Evolutionary conservation across 2,329 filamentous ascomycete species (phyloP), one percentile per base, ranked within the genome.

Genomic region (Plenodomus tracheiphilus): DNA sequence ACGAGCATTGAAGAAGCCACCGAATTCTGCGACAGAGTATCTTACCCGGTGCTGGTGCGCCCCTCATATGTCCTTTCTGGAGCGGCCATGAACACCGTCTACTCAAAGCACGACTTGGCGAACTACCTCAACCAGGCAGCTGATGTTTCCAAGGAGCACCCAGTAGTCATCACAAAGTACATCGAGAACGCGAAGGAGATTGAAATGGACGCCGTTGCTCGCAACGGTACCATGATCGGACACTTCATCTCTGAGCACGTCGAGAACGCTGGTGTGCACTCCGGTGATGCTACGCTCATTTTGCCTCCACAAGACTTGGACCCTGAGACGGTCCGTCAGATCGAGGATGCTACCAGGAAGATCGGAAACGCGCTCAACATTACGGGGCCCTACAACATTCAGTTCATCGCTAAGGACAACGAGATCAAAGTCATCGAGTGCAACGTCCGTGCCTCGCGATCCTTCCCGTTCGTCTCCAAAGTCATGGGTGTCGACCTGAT

Each of bases 401-500:
- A 99, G 73, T 97, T 99, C 78, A 99, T 99, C 66, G 94, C 94
- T 65, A 97, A 97, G 79, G 92, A 97, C 73, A 97, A 97, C 72
- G 93, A 97, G 61, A 97, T 99, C 80, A 97, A 97, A 81, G 94
- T 99, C 59, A 99, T 99, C 58, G 94, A 99, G 77, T 97, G 94
- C 77, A 99, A 99, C 67, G 94, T 97, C 52, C 87, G 94, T 56
- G 94, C 94, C 15, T 97, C 94, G 39, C 85, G 94, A 58, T 97
- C 93, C 0, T 97, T 97, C 81, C 94, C 94, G 53, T 99, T 99
- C 69, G 92, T 97, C 15, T 97, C 92, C 58, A 99, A 99, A 80
- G 91, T 96, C 60, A 97, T 96, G 90, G 92, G 92, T 43, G 89
- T 97, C 43, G 93, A 99, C 70, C 81, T 99, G 55, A 97, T 99